phyloP scores from a whole-genome alignment of 768 basidiomycete species.

The Rhodotorula taiwanensis region DNA sequence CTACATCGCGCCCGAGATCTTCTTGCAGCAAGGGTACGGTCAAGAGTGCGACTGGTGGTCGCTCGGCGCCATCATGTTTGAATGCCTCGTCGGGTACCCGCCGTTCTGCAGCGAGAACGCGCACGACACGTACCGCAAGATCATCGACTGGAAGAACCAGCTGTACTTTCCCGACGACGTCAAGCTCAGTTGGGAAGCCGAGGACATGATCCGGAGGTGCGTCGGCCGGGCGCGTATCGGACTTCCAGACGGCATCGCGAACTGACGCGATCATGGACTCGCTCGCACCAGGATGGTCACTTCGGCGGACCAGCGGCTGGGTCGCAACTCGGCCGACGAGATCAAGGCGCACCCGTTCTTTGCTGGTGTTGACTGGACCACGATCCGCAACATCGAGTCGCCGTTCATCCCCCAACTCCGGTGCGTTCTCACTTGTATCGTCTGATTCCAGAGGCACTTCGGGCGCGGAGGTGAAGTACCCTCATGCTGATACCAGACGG shows the following conservation, averaged over 20 bases:
- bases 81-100: conserved; percentile 93
- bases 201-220: conserved; percentile 77
- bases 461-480: neutral
- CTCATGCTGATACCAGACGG: neutral
- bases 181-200: conserved; percentile 80
- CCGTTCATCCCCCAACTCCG: conserved; percentile 88
- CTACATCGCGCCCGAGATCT: conserved; percentile 94
- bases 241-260: too few species aligned
- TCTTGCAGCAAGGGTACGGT: conserved; percentile 92
- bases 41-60: conserved; percentile 99
- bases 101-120: conserved; percentile 92
- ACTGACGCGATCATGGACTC: too few species aligned
- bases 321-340: conserved; percentile 57
- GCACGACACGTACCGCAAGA: conserved; percentile 96
- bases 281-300: conserved; percentile 65
- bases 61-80: conserved; percentile 95
- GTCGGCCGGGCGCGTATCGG: conserved; percentile 38
- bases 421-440: conserved; percentile 6
- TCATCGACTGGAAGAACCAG: conserved; percentile 84
- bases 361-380: conserved; percentile 85
- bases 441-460: neutral
- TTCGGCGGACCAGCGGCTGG: conserved; percentile 68
- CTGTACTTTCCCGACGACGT: conserved; percentile 90
- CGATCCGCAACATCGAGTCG: conserved; percentile 78
- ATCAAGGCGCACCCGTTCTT: conserved; percentile 90